Base-by-base conservation (phyloP, 1,284 basidiomycete species). In the Microbotryomycetes sp. region DNA sequence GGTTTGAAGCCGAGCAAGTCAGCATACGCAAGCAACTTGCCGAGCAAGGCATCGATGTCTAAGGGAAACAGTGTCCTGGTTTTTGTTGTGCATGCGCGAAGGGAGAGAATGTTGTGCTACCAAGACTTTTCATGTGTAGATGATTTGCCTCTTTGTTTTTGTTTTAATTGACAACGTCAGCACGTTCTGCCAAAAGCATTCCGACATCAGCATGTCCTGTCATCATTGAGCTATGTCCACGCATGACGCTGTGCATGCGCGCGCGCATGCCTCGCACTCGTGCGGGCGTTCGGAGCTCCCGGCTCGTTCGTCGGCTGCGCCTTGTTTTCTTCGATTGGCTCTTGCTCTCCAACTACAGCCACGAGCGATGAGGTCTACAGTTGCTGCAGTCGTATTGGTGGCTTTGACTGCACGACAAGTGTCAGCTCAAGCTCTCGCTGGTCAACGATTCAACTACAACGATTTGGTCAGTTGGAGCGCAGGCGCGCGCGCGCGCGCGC, bases 371-470 rank as follows among this genome's bases (percentile, higher is more conserved):
- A 42, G 36, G 36, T 42, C 36, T 9, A 9, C 36, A 19, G 36
- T 9, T 19, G 19, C 19, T 42, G 36, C 36, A 19, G 19, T 9
- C 36, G 36, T 42, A 19, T 19, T 42, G 12, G 36, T 42, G 9
- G 36, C 36, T 9, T 19, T 42, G 19, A 9, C 9, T 42, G 36
- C 36, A 9, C 36, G 19, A 9, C 36, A 42, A 9, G 19, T 19
- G 36, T 42, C 36, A 12, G 36, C 36, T 42, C 36, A 42, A 42
- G 36, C 19, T 19, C 19, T 71, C 32, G 68, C 66, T 2, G 63
- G 62, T 3, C 64, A 70, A 58, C 54, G 61, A 16, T 71, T 70
- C 57, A 47, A 64, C 19, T 70, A 67, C 57, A 12, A 53, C 45
- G 58, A 66, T 50, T 42, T 68, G 6, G 63, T 63, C 3, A 48